Conservation (phyloP, 352 stramenopile genomes). For the Hyaloperonospora arabidopsidis region DNA sequence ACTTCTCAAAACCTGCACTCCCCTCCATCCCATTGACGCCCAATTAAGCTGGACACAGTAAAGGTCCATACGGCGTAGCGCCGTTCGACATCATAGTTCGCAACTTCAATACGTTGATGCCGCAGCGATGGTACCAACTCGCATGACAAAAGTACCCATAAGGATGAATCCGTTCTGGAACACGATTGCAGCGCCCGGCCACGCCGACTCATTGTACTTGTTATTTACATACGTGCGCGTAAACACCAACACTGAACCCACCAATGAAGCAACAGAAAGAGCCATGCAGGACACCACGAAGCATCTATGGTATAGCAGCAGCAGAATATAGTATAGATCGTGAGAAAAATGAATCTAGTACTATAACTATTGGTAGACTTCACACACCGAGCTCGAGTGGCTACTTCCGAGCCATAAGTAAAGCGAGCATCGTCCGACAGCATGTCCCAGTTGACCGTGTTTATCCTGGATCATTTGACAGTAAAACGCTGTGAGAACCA, state of each 20-base stretch:
- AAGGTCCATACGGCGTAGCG: too few species aligned
- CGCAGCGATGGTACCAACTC: constrained; percentile 35
- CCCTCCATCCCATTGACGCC: too few species aligned
- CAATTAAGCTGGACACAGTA: too few species aligned
- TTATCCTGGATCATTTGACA: constrained; percentile 25
- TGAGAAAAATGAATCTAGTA: constrained; percentile 1
- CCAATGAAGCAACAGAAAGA: constrained; percentile 33
- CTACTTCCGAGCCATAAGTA: constrained; percentile 40
- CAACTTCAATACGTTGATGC: constrained; percentile 18
- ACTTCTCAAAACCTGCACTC: too few species aligned
- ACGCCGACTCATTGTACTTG: constrained; percentile 42
- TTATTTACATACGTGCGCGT: constrained; percentile 57
- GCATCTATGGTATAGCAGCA: constrained; percentile 15
- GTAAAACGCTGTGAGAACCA: not conserved
- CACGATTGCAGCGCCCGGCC: constrained; percentile 49
- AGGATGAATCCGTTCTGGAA: constrained; percentile 57
- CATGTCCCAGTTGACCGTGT: constrained; percentile 64
- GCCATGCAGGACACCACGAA: constrained; percentile 51
- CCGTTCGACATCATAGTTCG: too few species aligned
- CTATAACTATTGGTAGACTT: not conserved
- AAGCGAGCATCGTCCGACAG: constrained; percentile 37
- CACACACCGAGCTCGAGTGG: constrained; percentile 34
- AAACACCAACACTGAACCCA: constrained; percentile 49
- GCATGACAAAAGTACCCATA: constrained; percentile 52
- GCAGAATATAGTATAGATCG: constrained; percentile 3